Conservation (phyloP, 768 basidiomycete genomes). For the Mycena belliarum region DNA sequence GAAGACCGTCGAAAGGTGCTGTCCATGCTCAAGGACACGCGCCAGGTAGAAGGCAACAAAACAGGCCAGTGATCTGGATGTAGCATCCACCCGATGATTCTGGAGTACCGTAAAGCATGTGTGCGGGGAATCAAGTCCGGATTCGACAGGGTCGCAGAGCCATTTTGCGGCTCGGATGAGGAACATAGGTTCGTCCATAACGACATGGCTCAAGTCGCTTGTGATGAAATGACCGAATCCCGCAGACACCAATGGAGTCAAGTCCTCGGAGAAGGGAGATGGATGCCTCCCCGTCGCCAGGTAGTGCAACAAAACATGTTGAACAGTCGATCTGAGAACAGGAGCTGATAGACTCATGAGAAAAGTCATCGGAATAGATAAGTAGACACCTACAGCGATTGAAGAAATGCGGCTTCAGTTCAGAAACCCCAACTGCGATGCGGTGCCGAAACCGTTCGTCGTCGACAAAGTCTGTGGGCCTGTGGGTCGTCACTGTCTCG, state of each 20-base stretch:
- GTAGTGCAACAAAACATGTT: background rate
- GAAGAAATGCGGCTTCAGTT: too few species aligned
- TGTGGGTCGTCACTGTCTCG: background rate
- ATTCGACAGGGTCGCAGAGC: background rate
- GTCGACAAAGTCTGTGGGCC: background rate
- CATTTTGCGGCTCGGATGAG: background rate
- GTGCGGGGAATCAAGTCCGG: background rate
- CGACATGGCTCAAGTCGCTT: background rate
- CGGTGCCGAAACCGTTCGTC: background rate
- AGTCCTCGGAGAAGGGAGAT: background rate
- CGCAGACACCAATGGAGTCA: background rate
- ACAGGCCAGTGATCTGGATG: background rate
- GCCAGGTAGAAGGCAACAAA: background rate
- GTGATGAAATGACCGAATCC: background rate
- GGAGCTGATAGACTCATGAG: background rate
- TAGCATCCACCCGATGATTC: background rate
- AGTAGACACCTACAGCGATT: too few species aligned
- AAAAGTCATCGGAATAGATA: too few species aligned
- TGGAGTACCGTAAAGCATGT: background rate
- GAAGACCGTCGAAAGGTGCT: too few species aligned
- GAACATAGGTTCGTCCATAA: constrained; percentile 3
- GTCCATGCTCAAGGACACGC: background rate
- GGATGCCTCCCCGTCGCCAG: background rate
- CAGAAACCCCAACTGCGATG: background rate
- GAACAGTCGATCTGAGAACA: background rate